phyloP scores from a whole-genome alignment of 768 basidiomycete genomes.

The Zangia roseola region DNA sequence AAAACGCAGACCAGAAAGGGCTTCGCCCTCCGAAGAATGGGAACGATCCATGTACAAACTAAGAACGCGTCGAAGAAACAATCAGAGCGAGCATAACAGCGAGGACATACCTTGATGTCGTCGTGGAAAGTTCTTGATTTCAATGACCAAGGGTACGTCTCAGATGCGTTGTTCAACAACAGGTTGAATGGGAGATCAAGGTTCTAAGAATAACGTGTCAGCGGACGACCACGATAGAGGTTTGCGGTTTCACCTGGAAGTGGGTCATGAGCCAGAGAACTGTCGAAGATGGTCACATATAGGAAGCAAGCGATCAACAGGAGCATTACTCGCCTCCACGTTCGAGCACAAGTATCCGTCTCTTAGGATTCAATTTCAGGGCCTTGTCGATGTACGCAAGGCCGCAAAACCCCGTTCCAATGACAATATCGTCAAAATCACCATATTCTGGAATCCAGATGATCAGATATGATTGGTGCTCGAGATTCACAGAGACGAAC shows the following conservation, averaged over 20 bases:
- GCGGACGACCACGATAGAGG: not conserved
- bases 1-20: slow-evolving; percentile 18
- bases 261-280: slow-evolving; percentile 11
- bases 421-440: slow-evolving; percentile 9
- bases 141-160: slow-evolving; percentile 8
- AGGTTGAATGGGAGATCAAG: slow-evolving; percentile 7
- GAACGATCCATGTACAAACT: slow-evolving; percentile 14
- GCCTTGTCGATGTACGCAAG: slow-evolving; percentile 18
- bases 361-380: slow-evolving; percentile 11
- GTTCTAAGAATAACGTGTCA: not conserved
- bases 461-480: not conserved
- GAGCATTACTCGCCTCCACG: slow-evolving; percentile 7
- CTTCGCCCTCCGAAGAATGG: slow-evolving; percentile 20
- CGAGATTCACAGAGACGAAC: not conserved
- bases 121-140: not conserved
- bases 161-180: not conserved
- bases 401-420: slow-evolving; percentile 13
- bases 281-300: not conserved
- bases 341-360: slow-evolving; percentile 18
- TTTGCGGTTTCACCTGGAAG: slow-evolving; percentile 1
- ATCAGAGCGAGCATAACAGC: not conserved
- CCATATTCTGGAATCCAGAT: slow-evolving; percentile 1
- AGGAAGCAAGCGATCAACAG: not conserved
- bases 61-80: not conserved
- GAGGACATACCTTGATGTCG: slow-evolving; percentile 3